Evolutionary conservation across 495 filamentous ascomycete genomes (phyloP), one percentile per base, ranked within the genome.

Genomic region (Neurospora africana): DNA sequence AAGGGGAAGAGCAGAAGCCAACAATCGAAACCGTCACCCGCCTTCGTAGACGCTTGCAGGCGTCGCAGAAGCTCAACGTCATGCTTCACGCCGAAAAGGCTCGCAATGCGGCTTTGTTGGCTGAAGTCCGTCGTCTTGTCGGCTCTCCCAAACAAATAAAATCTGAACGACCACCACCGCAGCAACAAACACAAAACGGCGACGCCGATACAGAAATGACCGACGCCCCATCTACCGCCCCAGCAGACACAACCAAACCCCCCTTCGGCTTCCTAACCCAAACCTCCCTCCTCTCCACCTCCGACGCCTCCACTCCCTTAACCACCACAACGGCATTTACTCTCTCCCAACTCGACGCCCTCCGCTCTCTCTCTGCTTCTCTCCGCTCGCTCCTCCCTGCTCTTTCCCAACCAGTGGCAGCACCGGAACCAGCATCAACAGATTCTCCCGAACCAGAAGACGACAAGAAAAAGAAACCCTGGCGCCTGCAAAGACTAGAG

Each of bases 281-380:
- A 70, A 80, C 81, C 43, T 80, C 82, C 61, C 78, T 76, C 47
- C 80, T 86, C 5, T 76, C 79, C 6, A 79, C 78, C 6, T 81
- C 81, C 75, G 84, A 79, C 41, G 78, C 79, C 35, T 79, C 80
- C 43, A 78, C 85, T 69, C 83, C 89, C 9, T 81, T 95, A 0
- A 90, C 89, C 17, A 94, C 92, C 0, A 91, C 93, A 6, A 89
- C 93, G 0, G 88, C 87, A 4, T 98, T 97, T 78, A 89, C 91
- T 5, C 81, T 93, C 21, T 91, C 90, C 1, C 95, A 99, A 80
- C 84, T 98, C 13, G 91, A 92, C 13, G 88, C 91, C 0, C 85
- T 99, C 36, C 88, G 92, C 69, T 82, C 87, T 4, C 82, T 93
- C 5, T 84, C 93, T 0, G 82, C 84, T 3, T 82, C 87, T 30